Evolutionary conservation across 2,329 filamentous ascomycete genomes (phyloP), one percentile per base, ranked within the genome.

Genomic region (Arthrinium phaeospermum): DNA sequence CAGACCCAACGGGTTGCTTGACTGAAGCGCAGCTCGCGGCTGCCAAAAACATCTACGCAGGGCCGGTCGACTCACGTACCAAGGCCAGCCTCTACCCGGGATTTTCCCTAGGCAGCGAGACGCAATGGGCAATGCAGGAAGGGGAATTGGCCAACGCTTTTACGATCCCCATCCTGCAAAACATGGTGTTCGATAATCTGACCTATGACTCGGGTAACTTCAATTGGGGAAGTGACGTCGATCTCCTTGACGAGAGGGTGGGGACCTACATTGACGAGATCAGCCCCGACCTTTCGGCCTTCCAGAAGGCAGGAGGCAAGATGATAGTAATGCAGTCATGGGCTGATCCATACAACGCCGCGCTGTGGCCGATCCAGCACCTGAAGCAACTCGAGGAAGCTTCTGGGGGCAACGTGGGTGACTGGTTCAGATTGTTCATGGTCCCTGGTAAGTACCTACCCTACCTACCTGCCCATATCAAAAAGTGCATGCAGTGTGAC

Each of bases 111-210:
- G 83, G 84, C 53, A 83, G 81, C 6, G 84, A 85, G 70, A 80
- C 73, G 10, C 75, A 80, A 61, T 85, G 82, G 83, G 68, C 79
- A 5, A 14, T 74, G 1, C 83, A 83, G 72, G 81, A 84, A 76
- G 78, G 77, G 4, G 44, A 67, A 1, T 76, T 85, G 0, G 78
- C 81, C 4, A 53, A 80, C 5, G 77, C 76, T 4, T 85, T 82
- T 74, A 79, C 79, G 16, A 76, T 82, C 3, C 82, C 81, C 1
- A 80, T 85, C 13, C 72, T 86, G n/a, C 82, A 85, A 72, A 84
- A 85, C 69, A 76, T 85, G 19, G 82, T 83, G 7, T 84, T 81
- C 72, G 68, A 83, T 57, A 76, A 83, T 70, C 72, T 83, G 8
- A 74, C 69, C 34, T 85, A 82, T 71, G 75, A 85, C 72, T 71